These are phyloP conservation scores for Austroboletus eburneus DNA, from an alignment of 768 basidiomycete species.

Conservation along the genomic window DNA sequence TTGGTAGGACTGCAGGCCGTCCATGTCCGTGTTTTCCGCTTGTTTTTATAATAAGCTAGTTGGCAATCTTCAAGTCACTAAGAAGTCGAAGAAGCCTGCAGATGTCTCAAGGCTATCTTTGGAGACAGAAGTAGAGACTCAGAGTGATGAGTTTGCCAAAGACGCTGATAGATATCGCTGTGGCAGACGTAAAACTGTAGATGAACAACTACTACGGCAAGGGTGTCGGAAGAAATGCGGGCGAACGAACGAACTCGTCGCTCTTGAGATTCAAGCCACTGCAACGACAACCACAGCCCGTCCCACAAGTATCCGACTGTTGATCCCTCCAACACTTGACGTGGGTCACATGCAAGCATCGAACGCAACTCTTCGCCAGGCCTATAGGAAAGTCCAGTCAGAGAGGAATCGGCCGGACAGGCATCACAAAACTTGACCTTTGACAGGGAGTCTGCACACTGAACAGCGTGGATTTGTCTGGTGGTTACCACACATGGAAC, in stretches of 20 bases:
- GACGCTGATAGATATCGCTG: no score
- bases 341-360: slow-evolving; percentile 63
- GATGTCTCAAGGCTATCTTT: no score
- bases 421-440: slow-evolving; percentile 42
- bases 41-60: slow-evolving; percentile 5
- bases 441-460: slow-evolving; percentile 72
- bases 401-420: not conserved
- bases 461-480: slow-evolving; percentile 54
- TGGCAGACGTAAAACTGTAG: no score
- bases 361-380: slow-evolving; percentile 55
- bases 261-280: slow-evolving; percentile 18
- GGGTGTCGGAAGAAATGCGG: not conserved
- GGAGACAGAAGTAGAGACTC: no score
- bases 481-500: slow-evolving; percentile 41
- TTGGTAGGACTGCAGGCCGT: not conserved
- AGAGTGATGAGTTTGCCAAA: no score
- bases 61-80: not conserved
- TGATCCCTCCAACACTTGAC: slow-evolving; percentile 54
- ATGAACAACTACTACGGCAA: not conserved
- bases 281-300: slow-evolving; percentile 69
- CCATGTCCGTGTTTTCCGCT: not conserved
- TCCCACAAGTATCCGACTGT: slow-evolving; percentile 50
- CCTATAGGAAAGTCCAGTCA: slow-evolving; percentile 34
- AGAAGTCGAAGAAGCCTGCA: no score
- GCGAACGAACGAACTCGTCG: slow-evolving; percentile 11